Conservation (phyloP, 305 asterid genomes). For the Solanum hybrid region DNA sequence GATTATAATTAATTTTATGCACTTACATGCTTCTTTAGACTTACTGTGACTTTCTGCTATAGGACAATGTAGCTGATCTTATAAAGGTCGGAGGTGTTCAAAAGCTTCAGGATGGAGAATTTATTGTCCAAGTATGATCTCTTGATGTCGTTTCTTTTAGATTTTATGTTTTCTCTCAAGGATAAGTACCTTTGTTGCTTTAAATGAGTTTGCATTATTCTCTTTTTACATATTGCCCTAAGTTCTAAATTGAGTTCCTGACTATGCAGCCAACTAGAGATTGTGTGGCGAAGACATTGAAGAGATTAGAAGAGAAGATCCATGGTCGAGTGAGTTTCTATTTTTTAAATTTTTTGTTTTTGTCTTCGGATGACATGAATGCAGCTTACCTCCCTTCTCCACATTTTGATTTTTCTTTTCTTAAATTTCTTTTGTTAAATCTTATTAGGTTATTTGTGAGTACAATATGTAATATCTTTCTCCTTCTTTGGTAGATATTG, state of each 20-base stretch:
- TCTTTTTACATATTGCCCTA: not conserved
- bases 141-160: not conserved
- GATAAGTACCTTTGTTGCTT: not conserved
- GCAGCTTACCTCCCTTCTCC: not conserved
- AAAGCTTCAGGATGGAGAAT: slow-evolving; percentile 96
- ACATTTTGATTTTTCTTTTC: not conserved
- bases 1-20: not conserved
- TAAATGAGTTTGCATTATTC: not conserved
- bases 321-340: slow-evolving; percentile 74
- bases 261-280: slow-evolving; percentile 94
- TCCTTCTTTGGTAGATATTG: slow-evolving; percentile 50
- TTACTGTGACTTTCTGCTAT: slow-evolving; percentile 2
- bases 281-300: slow-evolving; percentile 95
- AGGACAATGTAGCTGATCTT: slow-evolving; percentile 96
- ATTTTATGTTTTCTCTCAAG: not conserved
- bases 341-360: not conserved
- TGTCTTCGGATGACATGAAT: not conserved
- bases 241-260: slow-evolving; percentile 1
- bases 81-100: slow-evolving; percentile 92
- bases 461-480: not conserved
- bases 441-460: not conserved
- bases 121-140: slow-evolving; percentile 72
- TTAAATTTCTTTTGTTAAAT: not conserved
- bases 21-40: slow-evolving; percentile 1
- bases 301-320: slow-evolving; percentile 96